Evolutionary conservation across 495 filamentous ascomycete genomes (phyloP).

Genomic region (Saxophila tyrrhenica): DNA sequence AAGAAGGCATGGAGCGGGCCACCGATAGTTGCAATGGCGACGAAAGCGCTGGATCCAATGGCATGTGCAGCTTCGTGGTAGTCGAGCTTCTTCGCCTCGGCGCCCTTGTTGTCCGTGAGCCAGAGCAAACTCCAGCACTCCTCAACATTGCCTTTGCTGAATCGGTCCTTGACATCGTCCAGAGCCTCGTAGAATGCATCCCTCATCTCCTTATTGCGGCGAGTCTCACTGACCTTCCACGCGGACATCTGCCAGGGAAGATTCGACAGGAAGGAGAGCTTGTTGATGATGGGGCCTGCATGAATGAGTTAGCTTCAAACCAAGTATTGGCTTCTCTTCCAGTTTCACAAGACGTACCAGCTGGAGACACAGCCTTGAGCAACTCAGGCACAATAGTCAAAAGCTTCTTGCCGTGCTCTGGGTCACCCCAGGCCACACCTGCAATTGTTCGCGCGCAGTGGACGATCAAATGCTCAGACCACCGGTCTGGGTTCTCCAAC

Average conservation of each 20-base stretch:
- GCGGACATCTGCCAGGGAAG: slow-evolving; percentile 27
- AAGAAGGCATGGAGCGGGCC: slow-evolving; percentile 46
- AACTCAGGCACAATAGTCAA: slow-evolving; percentile 46
- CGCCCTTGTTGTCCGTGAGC: slow-evolving; percentile 17
- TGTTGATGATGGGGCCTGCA: slow-evolving; percentile 39
- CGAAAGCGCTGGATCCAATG: slow-evolving; percentile 32
- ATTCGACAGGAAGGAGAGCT: slow-evolving; percentile 31
- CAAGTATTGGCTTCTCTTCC: too few relatives aligned
- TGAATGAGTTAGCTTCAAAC: background rate
- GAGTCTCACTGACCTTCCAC: slow-evolving; percentile 25
- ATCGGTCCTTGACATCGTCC: slow-evolving; percentile 19
- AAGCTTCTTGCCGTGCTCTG: slow-evolving; percentile 35
- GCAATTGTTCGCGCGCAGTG: slow-evolving; percentile 52
- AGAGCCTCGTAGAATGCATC: slow-evolving; percentile 29
- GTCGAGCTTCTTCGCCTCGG: slow-evolving; percentile 18
- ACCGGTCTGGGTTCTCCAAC: slow-evolving; percentile 26
- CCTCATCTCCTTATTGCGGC: slow-evolving; percentile 25
- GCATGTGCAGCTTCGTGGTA: slow-evolving; percentile 32
- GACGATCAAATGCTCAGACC: slow-evolving; percentile 45
- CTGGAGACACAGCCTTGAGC: slow-evolving; percentile 45
- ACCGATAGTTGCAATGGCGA: slow-evolving; percentile 33
- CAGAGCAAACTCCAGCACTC: slow-evolving; percentile 21
- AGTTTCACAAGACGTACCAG: slow-evolving; percentile 6
- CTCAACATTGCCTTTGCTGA: slow-evolving; percentile 17
- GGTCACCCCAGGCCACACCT: slow-evolving; percentile 46